Base-by-base conservation (phyloP, 2,329 filamentous ascomycete species). In the Pleomassaria siparia region DNA sequence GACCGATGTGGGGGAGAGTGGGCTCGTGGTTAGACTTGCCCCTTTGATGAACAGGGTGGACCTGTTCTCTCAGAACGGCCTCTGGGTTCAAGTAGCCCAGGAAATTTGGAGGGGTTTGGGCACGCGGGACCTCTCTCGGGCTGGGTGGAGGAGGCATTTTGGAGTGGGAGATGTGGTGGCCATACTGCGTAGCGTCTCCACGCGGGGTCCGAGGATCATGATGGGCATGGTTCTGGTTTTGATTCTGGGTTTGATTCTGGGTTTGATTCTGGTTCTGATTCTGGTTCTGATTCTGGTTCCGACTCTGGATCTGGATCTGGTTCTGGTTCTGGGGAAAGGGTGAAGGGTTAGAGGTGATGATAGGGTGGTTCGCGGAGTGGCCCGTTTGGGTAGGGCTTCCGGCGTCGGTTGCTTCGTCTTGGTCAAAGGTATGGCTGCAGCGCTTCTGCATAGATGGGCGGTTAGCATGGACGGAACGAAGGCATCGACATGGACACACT, bases 71-170 rank as follows among this genome's bases (percentile, higher is more conserved):
- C 25, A 78, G 62, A 9, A 74, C 72, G n/a, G 75, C 70, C 51
- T 76, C 74, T 4, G 76, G 76, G 30, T 72, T 74, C 44, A 77
- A 58, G 47, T 77, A 76, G 43, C 74, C 73, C 35, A 76, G 56
- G 49, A 77, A 76, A 42, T 72, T 72, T 15, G 71, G 66, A 13
- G 71, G 67, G 25, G 65, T 72, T 40, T 62, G 57, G 21, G 61
- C 50, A 13, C 59, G 58, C 36, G 56, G 57, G n/a, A 62, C 61
- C 22, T 66, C 64, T 22, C 54, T 56, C 41, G 67, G 63, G 42
- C 62, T 69, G 42, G 61, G 64, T 28, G 66, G 63, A 45, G 61
- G 54, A 45, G 61, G 54, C 63, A 68, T 67, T 51, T 47, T 59
- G 46, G 62, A 56, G 43, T 59, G 55, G 40, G 59, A 26, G 52